phyloP scores from a whole-genome alignment of 2,329 filamentous ascomycete genomes.

The Penicillium olsonii region DNA sequence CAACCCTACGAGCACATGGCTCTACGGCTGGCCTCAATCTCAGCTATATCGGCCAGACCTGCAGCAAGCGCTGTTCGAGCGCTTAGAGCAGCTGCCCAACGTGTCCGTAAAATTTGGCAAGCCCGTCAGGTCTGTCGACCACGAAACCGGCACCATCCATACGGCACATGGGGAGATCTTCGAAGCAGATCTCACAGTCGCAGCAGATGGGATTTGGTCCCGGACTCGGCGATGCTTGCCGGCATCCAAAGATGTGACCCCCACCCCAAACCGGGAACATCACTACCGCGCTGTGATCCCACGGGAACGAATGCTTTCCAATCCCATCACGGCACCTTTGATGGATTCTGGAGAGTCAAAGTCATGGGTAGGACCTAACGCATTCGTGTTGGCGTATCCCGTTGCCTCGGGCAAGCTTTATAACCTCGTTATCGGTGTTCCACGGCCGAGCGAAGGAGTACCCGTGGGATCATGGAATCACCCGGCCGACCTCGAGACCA shows the following conservation, averaged over 20 bases:
- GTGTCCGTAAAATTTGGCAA: slow-evolving; percentile 3
- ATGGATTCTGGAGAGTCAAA: slow-evolving; percentile 5
- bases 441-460: slow-evolving; percentile 6
- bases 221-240: slow-evolving; percentile 4
- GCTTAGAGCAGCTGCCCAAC: slow-evolving; percentile 1
- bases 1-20: slow-evolving; percentile 7
- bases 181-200: slow-evolving; percentile 6
- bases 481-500: slow-evolving; percentile 2
- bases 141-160: slow-evolving; percentile 6
- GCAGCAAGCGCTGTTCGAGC: slow-evolving; percentile 4
- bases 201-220: slow-evolving; percentile 9
- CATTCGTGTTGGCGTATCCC: slow-evolving; percentile 3
- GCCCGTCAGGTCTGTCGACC: slow-evolving; percentile 1
- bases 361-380: slow-evolving; percentile 2
- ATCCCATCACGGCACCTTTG: slow-evolving; percentile 5
- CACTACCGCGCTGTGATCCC: slow-evolving; percentile 9
- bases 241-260: slow-evolving; percentile 4
- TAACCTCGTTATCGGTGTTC: slow-evolving; percentile 8
- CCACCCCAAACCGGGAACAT: slow-evolving; percentile 4
- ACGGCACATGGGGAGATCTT: neutral
- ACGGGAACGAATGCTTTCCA: slow-evolving; percentile 6
- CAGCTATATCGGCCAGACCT: slow-evolving; percentile 10
- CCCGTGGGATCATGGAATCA: slow-evolving; percentile 7
- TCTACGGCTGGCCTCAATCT: slow-evolving; percentile 8
- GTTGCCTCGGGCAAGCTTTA: slow-evolving; percentile 7